Conservation (phyloP, 768 basidiomycete genomes). For the Pulveroboletus ravenelii region DNA sequence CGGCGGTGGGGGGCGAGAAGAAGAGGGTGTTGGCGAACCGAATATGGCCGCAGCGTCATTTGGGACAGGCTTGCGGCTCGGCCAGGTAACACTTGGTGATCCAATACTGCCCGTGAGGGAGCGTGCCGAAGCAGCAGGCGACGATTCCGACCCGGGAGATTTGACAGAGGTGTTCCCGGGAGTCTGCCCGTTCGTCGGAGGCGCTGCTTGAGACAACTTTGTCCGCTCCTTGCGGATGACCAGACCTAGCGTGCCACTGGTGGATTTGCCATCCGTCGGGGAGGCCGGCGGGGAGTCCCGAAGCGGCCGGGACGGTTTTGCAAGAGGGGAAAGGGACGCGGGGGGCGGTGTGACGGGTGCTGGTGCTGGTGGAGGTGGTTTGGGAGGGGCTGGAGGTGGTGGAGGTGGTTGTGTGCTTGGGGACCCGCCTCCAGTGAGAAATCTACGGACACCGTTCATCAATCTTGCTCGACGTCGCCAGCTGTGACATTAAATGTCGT, state of each 20-base stretch:
- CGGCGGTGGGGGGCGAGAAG: constrained; percentile 31
- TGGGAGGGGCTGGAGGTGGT: constrained; percentile 19
- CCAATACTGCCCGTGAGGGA: constrained; percentile 24
- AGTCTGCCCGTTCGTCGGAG: constrained; percentile 23
- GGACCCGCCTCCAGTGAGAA: constrained; percentile 46
- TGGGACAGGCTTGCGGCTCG: constrained; percentile 13
- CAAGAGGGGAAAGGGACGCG: constrained; percentile 7
- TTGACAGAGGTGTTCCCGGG: constrained; percentile 25
- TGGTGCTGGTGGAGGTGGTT: constrained; percentile 9
- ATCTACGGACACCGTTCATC: constrained; percentile 73
- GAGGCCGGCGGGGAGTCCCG: constrained; percentile 35
- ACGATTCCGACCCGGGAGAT: constrained; percentile 22
- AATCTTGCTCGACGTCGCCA: constrained; percentile 14
- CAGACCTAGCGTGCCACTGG: constrained; percentile 30
- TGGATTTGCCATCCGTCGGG: constrained; percentile 21
- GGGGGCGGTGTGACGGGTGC: constrained; percentile 19
- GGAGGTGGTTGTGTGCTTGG: constrained; percentile 29
- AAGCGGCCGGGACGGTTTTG: constrained; percentile 45
- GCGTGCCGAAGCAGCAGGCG: constrained; percentile 11
- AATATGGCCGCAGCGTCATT: constrained; percentile 10
- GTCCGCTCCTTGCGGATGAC: constrained; percentile 50
- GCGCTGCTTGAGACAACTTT: constrained; percentile 24
- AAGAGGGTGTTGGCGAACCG: constrained; percentile 39
- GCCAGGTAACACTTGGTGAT: constrained; percentile 23
- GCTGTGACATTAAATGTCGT: constrained; percentile 21